Evolutionary conservation across 805 yeast species (phyloP), one percentile per base, ranked within the genome.

Genomic region (Metschnikowia gelsemii): DNA sequence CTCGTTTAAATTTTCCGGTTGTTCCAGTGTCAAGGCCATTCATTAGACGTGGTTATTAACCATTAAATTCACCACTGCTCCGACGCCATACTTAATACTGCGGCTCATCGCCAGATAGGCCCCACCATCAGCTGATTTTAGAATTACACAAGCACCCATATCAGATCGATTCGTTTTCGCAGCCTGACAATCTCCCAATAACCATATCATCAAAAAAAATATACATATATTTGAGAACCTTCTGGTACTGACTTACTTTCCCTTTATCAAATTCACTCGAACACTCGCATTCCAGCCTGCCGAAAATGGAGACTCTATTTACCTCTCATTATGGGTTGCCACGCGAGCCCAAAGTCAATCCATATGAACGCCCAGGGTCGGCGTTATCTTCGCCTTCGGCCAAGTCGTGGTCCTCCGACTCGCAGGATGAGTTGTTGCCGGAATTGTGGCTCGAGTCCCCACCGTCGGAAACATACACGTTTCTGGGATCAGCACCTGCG

Each of bases 401-500:
- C 11, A 35, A 32, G 22, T 35, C 40, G n/a, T 49, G 49, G 28
- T 42, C 45, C 5, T 27, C 41, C 14, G 43, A 35, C 16, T 40
- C 51, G 25, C 57, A 46, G 49, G 59, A 54, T 21, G 66, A 58
- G 42, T 55, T 63, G 22, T 58, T 64, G 43, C 66, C 69, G 19
- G 66, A 64, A 41, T 51, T 64, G 46, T 65, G 67, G 68, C 57
- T 62, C 23, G 52, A 51, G 26, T 40, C 54, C 31, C 52, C 47
- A 8, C 35, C 48, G 6, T 41, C 25, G 24, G 22, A 11, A 19
- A 40, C 34, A 21, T 29, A 26, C 26, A 29, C 43, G 28, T 29
- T 33, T 19, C 37, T 30, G 35, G 21, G 24, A 28, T 20, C 31
- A 3, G 12, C 12, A 6, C 17, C 31, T 4, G 31, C 31, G 6